Percentiles rank a stretch among this genome's conserved stretches.
Evolutionary conservation across 140 eudicot species (phyloP).

Genomic region (Anethum foeniculum): DNA sequence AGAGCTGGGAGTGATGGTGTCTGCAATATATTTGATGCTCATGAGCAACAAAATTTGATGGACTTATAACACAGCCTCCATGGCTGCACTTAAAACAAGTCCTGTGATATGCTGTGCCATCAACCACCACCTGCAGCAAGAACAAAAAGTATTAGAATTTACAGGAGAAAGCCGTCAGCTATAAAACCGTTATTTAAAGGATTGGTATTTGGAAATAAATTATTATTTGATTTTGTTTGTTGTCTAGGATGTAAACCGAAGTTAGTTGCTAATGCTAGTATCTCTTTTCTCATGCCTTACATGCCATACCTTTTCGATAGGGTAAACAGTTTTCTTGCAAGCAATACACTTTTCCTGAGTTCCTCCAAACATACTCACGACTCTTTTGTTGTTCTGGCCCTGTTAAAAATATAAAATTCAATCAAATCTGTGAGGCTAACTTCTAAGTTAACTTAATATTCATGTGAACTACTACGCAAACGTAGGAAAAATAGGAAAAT

Average conservation of each 20-base stretch:
- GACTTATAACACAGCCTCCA: constrained; percentile 58
- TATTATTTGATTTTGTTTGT: background rate
- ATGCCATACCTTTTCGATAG: constrained; percentile 71
- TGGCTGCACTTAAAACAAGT: constrained; percentile 56
- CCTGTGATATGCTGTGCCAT: constrained; percentile 53
- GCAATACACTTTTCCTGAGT: constrained; percentile 80
- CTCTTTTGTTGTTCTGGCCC: constrained; percentile 51
- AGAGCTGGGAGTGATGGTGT: constrained; percentile 63
- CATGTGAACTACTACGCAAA: background rate
- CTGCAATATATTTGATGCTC: constrained; percentile 60
- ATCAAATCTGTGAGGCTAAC: background rate
- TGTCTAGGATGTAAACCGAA: background rate
- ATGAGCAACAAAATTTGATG: constrained; percentile 64
- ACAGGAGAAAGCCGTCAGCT: background rate
- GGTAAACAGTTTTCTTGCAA: constrained; percentile 90
- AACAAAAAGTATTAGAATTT: background rate
- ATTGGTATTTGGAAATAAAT: background rate
- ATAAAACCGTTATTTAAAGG: background rate
- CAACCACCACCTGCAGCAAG: constrained; percentile 52
- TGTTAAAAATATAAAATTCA: constrained; percentile 11
- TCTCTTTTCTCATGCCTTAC: background rate
- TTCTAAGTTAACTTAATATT: background rate
- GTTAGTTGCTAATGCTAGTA: background rate
- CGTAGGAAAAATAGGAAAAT: background rate
- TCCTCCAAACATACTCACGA: constrained; percentile 73